phyloP scores from a whole-genome alignment of 1,284 basidiomycete genomes.

The Porogramme epimiltina region DNA sequence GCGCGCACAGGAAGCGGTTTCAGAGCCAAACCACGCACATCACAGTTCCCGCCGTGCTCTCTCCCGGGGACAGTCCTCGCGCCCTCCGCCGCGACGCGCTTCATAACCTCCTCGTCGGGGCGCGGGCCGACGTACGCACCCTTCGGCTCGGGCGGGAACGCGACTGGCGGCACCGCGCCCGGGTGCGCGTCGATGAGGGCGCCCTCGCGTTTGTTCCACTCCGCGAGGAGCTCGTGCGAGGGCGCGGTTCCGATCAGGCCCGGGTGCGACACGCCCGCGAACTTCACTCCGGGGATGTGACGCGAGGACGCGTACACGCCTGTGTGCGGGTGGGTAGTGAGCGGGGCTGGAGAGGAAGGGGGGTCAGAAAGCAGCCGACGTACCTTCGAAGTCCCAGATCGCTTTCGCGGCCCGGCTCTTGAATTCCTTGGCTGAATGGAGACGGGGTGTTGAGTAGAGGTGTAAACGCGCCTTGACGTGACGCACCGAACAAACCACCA shows the following conservation, averaged over 20 bases:
- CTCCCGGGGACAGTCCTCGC: slow-evolving; percentile 78
- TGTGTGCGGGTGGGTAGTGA: slow-evolving; percentile 19
- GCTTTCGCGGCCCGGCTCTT: slow-evolving; percentile 73
- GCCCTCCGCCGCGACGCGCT: slow-evolving; percentile 67
- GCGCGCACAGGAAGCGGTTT: not conserved
- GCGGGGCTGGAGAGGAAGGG: slow-evolving; percentile 5
- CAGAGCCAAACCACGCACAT: slow-evolving; percentile 47
- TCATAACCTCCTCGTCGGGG: slow-evolving; percentile 46
- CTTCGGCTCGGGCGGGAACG: slow-evolving; percentile 59
- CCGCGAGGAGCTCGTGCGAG: slow-evolving; percentile 67
- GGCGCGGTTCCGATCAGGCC: slow-evolving; percentile 79
- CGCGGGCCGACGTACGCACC: slow-evolving; percentile 66
- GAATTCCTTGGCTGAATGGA: slow-evolving; percentile 59
- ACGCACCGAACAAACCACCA: slow-evolving; percentile 71
- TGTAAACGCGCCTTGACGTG: not conserved
- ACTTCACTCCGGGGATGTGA: slow-evolving; percentile 79
- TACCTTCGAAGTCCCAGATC: slow-evolving; percentile 79
- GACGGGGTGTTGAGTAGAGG: not conserved
- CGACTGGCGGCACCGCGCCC: slow-evolving; percentile 63
- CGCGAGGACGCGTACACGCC: slow-evolving; percentile 70
- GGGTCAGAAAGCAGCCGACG: not conserved
- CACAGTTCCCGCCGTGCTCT: slow-evolving; percentile 84
- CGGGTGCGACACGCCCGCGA: slow-evolving; percentile 78
- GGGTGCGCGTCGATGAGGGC: slow-evolving; percentile 59
- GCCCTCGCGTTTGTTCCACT: slow-evolving; percentile 76